Evolutionary conservation across 2,329 filamentous ascomycete genomes (phyloP), one percentile per base, ranked within the genome.

Genomic region (Aspergillus bombycis): DNA sequence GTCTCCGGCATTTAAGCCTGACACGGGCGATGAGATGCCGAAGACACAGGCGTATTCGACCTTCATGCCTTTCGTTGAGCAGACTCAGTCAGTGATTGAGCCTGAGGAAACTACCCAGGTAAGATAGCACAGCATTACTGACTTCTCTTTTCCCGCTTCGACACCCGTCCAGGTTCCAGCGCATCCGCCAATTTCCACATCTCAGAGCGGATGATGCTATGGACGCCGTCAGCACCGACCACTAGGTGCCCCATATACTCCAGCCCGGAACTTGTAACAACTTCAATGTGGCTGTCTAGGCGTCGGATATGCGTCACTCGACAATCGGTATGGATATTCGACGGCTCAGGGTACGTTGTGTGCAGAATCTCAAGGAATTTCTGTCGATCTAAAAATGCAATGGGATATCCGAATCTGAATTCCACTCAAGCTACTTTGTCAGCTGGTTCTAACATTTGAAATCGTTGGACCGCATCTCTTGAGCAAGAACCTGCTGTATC

Each of bases 11-110:
- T 7, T 9, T 3, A 66, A 10, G 2, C 74, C 34, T 7, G 60
- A 52, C 1, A 56, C 57, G 23, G 58, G 52, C 0, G 60, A 43
- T 1, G 62, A 62, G 12, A 66, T 68, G 19, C 66, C 66, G 50
- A 66, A 68, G 1, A 67, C 55, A 48, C 67, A 67, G 16, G 41
- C 30, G 36, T 68, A 67, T 10, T 67, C 63, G 23, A 61, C 61
- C 5, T 52, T 64, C 62, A 66, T 61, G 30, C n/a, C 28, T 60
- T 43, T 12, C 1, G 16, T 30, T 2, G n/a, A 34, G 12, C 21
- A 12, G 5, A 26, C 1, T 16, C 43, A 46, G 21, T 12, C 19
- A 11, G 21, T 16, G 2, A n/a, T 9, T 46, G 21, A 5, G 21
- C 1, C 4, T 2, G 10, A 26, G 10, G 9, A 10, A 12, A 21